Evolutionary conservation across 768 basidiomycete genomes (phyloP).

Genomic region (Jaapia argillacea): DNA sequence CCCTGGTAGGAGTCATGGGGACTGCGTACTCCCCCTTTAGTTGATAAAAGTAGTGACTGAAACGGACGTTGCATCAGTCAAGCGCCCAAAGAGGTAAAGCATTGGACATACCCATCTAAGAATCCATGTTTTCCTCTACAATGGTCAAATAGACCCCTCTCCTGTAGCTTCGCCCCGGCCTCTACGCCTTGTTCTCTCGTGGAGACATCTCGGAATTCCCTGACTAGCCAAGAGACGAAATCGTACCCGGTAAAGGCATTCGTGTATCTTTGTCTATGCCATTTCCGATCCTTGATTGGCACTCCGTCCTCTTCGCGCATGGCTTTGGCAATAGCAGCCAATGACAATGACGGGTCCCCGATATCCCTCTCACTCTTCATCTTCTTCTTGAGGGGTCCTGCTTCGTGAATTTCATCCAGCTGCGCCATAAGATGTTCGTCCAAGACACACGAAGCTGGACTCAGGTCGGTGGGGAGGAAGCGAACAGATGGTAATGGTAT

Average conservation of each 20-base stretch:
- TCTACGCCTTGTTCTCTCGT: constrained; percentile 73
- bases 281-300: constrained; percentile 74
- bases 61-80: constrained; percentile 5
- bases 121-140: constrained; percentile 72
- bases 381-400: constrained; percentile 69
- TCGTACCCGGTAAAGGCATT: constrained; percentile 87
- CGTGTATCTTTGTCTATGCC: constrained; percentile 66
- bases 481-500: constrained; percentile 50
- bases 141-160: constrained; percentile 83
- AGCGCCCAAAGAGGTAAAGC: not conserved
- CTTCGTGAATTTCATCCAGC: constrained; percentile 70
- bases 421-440: constrained; percentile 75
- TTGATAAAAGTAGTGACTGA: constrained; percentile 83
- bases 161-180: constrained; percentile 66
- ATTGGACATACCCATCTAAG: constrained; percentile 62
- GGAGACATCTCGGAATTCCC: constrained; percentile 83
- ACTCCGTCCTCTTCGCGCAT: constrained; percentile 84
- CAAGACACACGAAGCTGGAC: constrained; percentile 67
- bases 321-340: constrained; percentile 59
- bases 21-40: constrained; percentile 68
- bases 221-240: constrained; percentile 86
- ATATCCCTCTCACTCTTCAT: constrained; percentile 72
- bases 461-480: constrained; percentile 78
- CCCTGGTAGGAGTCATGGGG: constrained; percentile 57
- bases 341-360: constrained; percentile 43